These are phyloP conservation scores for Xanthoconium purpureum DNA, from an alignment of 768 basidiomycete species.

Conservation along the genomic window DNA sequence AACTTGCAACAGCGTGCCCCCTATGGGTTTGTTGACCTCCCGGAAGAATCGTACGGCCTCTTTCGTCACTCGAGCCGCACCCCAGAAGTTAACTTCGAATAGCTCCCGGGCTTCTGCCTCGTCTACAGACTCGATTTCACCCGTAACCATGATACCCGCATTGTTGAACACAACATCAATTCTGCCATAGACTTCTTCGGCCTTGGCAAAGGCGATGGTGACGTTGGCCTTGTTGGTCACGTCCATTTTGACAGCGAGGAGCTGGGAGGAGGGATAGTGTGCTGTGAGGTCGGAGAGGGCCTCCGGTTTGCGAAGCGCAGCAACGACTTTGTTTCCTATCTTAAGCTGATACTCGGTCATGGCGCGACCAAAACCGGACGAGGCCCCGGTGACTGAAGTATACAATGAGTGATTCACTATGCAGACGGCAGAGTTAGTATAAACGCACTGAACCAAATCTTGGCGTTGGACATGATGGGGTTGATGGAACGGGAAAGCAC, in stretches of 20 bases:
- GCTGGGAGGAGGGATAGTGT: slow-evolving; percentile 1
- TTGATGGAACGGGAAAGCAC: no score
- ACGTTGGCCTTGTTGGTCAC: slow-evolving; percentile 9
- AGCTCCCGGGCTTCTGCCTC: slow-evolving; percentile 30
- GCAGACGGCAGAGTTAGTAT: no score
- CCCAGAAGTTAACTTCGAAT: slow-evolving; percentile 30
- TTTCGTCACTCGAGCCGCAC: slow-evolving; percentile 21
- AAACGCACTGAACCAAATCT: slow-evolving; percentile 13
- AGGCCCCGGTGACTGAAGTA: slow-evolving; percentile 33
- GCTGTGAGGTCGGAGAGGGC: slow-evolving; percentile 14
- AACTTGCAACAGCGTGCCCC: slow-evolving; percentile 36
- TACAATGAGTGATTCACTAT: neutral
- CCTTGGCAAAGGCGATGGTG: slow-evolving; percentile 28
- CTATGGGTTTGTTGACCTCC: slow-evolving; percentile 30
- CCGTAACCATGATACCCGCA: slow-evolving; percentile 26
- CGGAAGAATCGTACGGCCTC: slow-evolving; percentile 36
- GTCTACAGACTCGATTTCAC: slow-evolving; percentile 36
- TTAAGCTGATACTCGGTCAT: slow-evolving; percentile 34
- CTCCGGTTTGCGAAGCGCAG: slow-evolving; percentile 40
- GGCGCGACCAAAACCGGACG: slow-evolving; percentile 38
- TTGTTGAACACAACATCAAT: slow-evolving; percentile 40
- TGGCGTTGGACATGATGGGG: slow-evolving; percentile 8
- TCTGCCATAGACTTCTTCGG: slow-evolving; percentile 28
- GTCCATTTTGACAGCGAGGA: slow-evolving; percentile 34
- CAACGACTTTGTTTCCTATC: slow-evolving; percentile 37